Percentiles rank a stretch among this genome's conserved stretches.
Evolutionary conservation across 2,329 filamentous ascomycete species (phyloP).

Genomic region (Davidsoniella neocaledoniae): DNA sequence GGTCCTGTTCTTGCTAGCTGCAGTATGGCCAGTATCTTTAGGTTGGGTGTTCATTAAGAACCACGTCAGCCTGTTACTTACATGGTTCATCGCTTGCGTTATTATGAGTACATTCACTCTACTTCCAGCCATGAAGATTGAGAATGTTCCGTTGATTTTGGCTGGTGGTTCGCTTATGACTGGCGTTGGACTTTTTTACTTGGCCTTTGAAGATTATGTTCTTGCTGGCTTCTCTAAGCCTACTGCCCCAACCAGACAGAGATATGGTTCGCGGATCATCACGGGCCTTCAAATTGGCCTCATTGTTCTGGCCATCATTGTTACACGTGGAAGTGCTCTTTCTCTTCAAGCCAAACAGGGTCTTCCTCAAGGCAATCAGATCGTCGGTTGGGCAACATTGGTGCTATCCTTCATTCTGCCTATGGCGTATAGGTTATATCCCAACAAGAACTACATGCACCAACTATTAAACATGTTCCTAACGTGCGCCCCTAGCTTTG

Average conservation of each 20-base stretch:
- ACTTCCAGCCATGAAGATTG: slow-evolving; percentile 70
- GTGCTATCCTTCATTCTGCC: slow-evolving; percentile 63
- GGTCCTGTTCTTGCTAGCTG: slow-evolving; percentile 55
- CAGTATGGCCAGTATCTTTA: slow-evolving; percentile 62
- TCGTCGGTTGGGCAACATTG: slow-evolving; percentile 68
- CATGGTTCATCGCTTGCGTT: slow-evolving; percentile 62
- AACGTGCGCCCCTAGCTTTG: slow-evolving; percentile 80
- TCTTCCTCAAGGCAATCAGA: slow-evolving; percentile 71
- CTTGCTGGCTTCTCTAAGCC: slow-evolving; percentile 27
- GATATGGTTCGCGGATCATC: slow-evolving; percentile 23
- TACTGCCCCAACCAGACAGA: slow-evolving; percentile 13
- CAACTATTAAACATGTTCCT: slow-evolving; percentile 78
- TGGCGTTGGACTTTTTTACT: slow-evolving; percentile 56
- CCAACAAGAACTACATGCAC: slow-evolving; percentile 79
- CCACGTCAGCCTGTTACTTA: slow-evolving; percentile 45
- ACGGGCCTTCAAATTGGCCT: slow-evolving; percentile 63
- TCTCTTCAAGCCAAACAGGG: slow-evolving; percentile 75
- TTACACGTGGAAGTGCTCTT: slow-evolving; percentile 71
- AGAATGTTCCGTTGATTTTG: slow-evolving; percentile 56
- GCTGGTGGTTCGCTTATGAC: slow-evolving; percentile 67
- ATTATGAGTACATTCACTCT: slow-evolving; percentile 85
- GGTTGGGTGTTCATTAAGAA: slow-evolving; percentile 54
- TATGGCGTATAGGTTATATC: slow-evolving; percentile 61
- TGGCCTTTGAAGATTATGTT: slow-evolving; percentile 56
- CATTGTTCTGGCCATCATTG: slow-evolving; percentile 61